Percentiles rank a stretch among this genome's conserved stretches.
Evolutionary conservation across 768 basidiomycete genomes (phyloP).

Genomic region (Sporobolomyces phaffii): DNA sequence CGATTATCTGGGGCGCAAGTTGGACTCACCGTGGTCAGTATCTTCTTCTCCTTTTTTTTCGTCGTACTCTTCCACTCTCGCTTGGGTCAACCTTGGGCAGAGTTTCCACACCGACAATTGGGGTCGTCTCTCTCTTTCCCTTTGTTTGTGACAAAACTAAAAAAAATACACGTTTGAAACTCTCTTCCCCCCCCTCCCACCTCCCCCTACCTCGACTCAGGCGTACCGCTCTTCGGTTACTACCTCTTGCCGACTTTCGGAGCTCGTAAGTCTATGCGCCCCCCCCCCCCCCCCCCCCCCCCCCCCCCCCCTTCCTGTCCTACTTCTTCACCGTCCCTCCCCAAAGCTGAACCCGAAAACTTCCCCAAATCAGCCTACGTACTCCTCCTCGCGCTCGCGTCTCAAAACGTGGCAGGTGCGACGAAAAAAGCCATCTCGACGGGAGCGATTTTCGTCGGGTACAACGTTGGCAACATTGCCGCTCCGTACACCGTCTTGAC

Average conservation of each 20-base stretch:
- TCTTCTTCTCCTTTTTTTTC: background rate
- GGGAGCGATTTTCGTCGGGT: constrained; percentile 46
- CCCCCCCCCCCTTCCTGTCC: background rate
- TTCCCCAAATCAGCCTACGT: constrained; percentile 47
- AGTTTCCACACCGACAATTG: too few relatives aligned
- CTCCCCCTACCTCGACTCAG: background rate
- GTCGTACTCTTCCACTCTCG: too few relatives aligned
- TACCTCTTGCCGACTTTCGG: constrained; percentile 46
- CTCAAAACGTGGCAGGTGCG: constrained; percentile 46
- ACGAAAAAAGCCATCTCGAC: constrained; percentile 46
- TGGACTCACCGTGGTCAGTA: constrained; percentile 43
- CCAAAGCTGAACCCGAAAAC: too few relatives aligned
- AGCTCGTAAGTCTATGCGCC: constrained; percentile 37
- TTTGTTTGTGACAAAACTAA: too few relatives aligned
- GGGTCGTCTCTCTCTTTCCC: too few relatives aligned
- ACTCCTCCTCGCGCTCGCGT: constrained; percentile 42
- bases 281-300: background rate
- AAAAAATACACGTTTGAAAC: too few relatives aligned
- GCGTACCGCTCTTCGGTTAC: constrained; percentile 45
- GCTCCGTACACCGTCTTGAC: constrained; percentile 31
- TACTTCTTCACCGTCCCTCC: too few relatives aligned
- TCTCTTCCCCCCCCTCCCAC: too few relatives aligned
- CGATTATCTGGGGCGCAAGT: constrained; percentile 43
- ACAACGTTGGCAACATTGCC: constrained; percentile 44
- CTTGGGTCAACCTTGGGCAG: too few relatives aligned